phyloP scores from a whole-genome alignment of 2,329 filamentous ascomycete genomes.

The Huntiella decipiens region DNA sequence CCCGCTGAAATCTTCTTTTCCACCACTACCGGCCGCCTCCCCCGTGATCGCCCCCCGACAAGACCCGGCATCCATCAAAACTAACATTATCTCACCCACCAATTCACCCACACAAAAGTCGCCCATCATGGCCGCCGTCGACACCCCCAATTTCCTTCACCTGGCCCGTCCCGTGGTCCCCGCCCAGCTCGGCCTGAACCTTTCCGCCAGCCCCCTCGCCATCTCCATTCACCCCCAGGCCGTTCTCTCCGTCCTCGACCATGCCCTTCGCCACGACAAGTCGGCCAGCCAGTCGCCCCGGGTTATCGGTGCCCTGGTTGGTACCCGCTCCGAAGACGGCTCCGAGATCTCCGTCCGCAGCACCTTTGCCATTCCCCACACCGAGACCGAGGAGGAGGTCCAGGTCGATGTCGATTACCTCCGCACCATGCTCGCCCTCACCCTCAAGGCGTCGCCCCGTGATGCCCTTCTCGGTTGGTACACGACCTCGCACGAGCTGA shows the following conservation, averaged over 20 bases:
- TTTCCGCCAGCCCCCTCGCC: slow-evolving; percentile 75
- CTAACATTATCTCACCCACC: not conserved
- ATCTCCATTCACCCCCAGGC: slow-evolving; percentile 90
- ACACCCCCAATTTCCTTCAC: slow-evolving; percentile 77
- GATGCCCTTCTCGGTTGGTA: slow-evolving; percentile 97
- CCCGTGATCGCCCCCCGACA: not conserved
- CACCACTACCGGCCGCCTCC: not conserved
- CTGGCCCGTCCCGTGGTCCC: slow-evolving; percentile 83
- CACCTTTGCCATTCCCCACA: slow-evolving; percentile 95
- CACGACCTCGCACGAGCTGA: slow-evolving; percentile 87
- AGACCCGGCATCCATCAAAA: not conserved
- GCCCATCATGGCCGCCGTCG: slow-evolving; percentile 50
- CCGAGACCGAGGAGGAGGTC: slow-evolving; percentile 91
- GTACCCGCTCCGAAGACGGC: slow-evolving; percentile 86
- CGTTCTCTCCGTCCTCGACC: slow-evolving; percentile 68
- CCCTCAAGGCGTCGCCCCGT: slow-evolving; percentile 82
- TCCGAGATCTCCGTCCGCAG: slow-evolving; percentile 90
- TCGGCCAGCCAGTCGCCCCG: slow-evolving; percentile 67
- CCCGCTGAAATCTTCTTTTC: not conserved
- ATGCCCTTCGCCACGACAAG: slow-evolving; percentile 72
- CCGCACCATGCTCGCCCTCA: slow-evolving; percentile 94
- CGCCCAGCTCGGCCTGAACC: slow-evolving; percentile 56
- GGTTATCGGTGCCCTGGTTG: slow-evolving; percentile 90
- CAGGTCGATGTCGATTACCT: slow-evolving; percentile 99
- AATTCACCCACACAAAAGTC: slow-evolving; percentile 49